These are phyloP conservation scores for Emericellopsis atlantica DNA, from an alignment of 2,329 filamentous ascomycete genomes.

Conservation along the genomic window DNA sequence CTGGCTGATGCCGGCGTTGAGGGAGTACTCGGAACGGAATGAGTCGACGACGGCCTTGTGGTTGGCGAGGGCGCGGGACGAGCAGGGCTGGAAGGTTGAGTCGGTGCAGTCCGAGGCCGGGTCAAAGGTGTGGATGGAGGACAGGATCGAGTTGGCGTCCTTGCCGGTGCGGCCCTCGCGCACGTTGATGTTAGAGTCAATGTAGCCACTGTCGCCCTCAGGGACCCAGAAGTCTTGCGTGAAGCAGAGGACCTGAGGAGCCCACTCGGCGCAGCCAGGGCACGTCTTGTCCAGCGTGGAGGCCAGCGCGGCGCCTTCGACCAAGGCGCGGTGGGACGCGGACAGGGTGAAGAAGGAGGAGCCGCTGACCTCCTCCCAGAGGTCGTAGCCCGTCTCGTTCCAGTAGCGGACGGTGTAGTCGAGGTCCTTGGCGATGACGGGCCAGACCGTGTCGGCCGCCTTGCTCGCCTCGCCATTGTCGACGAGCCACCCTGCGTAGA, in stretches of 20 bases:
- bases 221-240: conserved; percentile 59
- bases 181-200: conserved; percentile 56
- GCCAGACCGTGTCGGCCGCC: conserved; percentile 51
- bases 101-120: conserved; percentile 52
- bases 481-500: conserved; percentile 61
- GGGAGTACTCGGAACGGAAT: conserved; percentile 50
- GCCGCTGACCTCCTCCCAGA: conserved; percentile 73
- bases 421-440: conserved; percentile 64
- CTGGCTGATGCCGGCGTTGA: conserved; percentile 53
- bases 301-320: conserved; percentile 57
- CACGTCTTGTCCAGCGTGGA: conserved; percentile 47
- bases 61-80: conserved; percentile 55
- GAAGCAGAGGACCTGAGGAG: conserved; percentile 62
- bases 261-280: conserved; percentile 46
- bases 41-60: conserved; percentile 66
- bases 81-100: conserved; percentile 68
- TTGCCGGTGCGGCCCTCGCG: conserved; percentile 52
- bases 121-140: conserved; percentile 57
- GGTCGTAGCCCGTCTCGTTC: conserved; percentile 55
- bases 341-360: conserved; percentile 70
- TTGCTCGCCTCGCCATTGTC: conserved; percentile 49
- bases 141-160: conserved; percentile 59
- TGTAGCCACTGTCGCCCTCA: conserved; percentile 38
- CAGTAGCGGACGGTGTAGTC: conserved; percentile 64
- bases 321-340: conserved; percentile 49